Percentiles rank a stretch among this genome's conserved stretches.
phyloP scores from a whole-genome alignment of 495 filamentous ascomycete species.

The Penicillium egyptiacum region DNA sequence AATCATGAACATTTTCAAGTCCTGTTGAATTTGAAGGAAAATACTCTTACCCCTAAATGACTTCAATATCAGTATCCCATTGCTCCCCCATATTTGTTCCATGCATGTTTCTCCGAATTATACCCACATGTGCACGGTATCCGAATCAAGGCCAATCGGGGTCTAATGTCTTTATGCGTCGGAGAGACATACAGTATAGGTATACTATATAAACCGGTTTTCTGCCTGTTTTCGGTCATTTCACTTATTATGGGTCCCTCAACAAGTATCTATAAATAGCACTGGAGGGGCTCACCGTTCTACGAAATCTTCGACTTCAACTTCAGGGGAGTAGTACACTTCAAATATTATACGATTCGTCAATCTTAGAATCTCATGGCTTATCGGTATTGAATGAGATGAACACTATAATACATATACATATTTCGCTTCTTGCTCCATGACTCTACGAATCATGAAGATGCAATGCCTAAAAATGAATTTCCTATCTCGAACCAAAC shows the following conservation, averaged over 20 bases:
- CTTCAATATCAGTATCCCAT: too few relatives aligned
- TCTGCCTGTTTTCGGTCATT: background rate
- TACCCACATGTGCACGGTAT: background rate
- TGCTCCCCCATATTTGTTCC: background rate
- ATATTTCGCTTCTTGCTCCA: slow-evolving; percentile 10
- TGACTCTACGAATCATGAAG: background rate
- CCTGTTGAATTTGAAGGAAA: too few relatives aligned
- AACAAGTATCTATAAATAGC: background rate
- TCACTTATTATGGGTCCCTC: background rate
- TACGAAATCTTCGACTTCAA: background rate
- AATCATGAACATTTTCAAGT: too few relatives aligned
- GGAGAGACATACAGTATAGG: background rate
- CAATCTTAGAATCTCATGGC: background rate
- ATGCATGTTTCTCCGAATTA: slow-evolving; percentile 11
- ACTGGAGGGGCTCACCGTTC: background rate
- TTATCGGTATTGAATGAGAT: background rate
- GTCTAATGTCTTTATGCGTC: background rate
- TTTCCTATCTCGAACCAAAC: slow-evolving; percentile 5
- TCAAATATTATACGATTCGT: background rate
- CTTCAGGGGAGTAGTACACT: background rate
- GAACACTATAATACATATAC: slow-evolving; percentile 3
- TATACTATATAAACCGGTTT: background rate
- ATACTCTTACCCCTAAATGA: too few relatives aligned
- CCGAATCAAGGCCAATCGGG: slow-evolving; percentile 7
- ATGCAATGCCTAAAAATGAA: slow-evolving; percentile 10